Conservation (phyloP, 108 stramenopile species). For the Fragilaria crotonensis region DNA sequence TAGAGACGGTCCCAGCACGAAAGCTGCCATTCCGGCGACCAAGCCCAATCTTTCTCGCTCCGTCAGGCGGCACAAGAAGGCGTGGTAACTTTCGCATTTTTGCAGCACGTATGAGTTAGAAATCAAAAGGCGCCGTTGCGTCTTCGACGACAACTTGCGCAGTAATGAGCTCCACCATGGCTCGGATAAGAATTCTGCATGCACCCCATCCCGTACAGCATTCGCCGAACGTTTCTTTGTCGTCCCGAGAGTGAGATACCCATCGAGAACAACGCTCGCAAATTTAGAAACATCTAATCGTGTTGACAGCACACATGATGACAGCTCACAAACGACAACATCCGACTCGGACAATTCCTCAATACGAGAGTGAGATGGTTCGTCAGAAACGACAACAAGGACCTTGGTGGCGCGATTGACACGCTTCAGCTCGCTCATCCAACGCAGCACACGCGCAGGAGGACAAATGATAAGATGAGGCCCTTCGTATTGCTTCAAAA, state of each 20-base stretch:
- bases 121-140: background rate
- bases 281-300: constrained; percentile 5
- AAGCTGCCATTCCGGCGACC: background rate
- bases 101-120: background rate
- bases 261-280: constrained; percentile 23
- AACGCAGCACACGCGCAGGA: background rate
- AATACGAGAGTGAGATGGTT: background rate
- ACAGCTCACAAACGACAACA: constrained; percentile 56
- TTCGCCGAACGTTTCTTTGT: background rate
- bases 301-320: constrained; percentile 18
- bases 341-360: constrained; percentile 2
- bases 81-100: background rate
- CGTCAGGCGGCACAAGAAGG: background rate
- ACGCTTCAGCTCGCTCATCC: background rate
- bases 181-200: background rate
- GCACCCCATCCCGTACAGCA: background rate
- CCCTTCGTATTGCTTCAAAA: background rate
- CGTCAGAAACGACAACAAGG: background rate
- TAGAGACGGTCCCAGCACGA: constrained; percentile 2
- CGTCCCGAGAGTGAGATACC: background rate
- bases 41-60: background rate
- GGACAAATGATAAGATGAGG: background rate
- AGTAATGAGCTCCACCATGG: background rate
- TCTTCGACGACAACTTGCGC: background rate
- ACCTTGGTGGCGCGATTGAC: background rate